Evolutionary conservation across 2,329 filamentous ascomycete genomes (phyloP).

Genomic region (Fonsecaea erecta): DNA sequence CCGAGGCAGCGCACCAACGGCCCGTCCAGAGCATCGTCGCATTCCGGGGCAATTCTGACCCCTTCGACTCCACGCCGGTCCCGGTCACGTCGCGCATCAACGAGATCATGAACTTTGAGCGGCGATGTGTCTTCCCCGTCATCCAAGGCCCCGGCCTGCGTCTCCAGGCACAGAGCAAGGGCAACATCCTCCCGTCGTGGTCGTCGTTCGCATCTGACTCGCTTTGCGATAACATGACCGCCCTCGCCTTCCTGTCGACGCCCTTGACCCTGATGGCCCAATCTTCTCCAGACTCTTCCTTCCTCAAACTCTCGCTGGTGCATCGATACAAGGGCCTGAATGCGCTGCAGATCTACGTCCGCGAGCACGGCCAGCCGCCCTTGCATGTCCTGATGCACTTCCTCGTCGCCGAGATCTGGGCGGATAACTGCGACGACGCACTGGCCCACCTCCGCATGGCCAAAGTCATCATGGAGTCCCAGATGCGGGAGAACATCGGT

Average conservation of each 20-base stretch:
- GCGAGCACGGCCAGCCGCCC: neutral
- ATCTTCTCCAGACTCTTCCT: conserved; percentile 6
- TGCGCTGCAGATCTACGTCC: neutral
- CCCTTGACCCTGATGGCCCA: conserved; percentile 5
- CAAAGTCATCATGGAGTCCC: conserved; percentile 5
- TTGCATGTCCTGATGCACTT: conserved; percentile 7
- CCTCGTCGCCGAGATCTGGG: conserved; percentile 13
- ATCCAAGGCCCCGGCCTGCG: conserved; percentile 5
- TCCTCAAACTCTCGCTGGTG: neutral
- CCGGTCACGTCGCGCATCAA: conserved; percentile 4
- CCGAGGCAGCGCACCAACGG: neutral
- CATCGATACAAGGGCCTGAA: neutral
- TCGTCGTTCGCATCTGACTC: conserved; percentile 9
- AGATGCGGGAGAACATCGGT: neutral
- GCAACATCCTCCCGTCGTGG: conserved; percentile 12
- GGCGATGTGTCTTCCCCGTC: conserved; percentile 6
- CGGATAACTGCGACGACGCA: conserved; percentile 1
- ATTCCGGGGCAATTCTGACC: conserved; percentile 9
- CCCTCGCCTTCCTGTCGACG: conserved; percentile 3
- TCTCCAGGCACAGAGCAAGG: conserved; percentile 2
- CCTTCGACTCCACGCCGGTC: conserved; percentile 3
- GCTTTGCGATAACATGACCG: conserved; percentile 7
- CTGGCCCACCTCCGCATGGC: conserved; percentile 9
- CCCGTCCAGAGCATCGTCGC: conserved; percentile 5
- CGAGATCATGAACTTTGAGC: conserved; percentile 13